Conservation (phyloP, 2,329 filamentous ascomycete species). For the Capronia americana region DNA sequence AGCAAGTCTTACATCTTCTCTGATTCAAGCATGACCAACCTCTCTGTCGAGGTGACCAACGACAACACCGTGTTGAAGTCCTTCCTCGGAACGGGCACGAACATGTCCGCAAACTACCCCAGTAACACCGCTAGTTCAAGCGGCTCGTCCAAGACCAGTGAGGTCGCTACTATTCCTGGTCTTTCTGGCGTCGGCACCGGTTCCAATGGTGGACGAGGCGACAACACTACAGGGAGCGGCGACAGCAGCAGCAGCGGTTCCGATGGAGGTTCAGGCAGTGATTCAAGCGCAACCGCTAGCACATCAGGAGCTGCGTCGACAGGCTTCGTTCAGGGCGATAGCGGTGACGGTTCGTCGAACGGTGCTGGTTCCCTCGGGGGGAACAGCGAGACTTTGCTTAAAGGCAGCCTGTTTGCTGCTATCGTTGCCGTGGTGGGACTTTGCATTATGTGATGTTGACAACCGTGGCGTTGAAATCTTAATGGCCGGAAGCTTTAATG, state of each 20-base stretch:
- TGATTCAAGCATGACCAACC: slow-evolving; percentile 69
- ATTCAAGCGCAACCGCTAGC: slow-evolving; percentile 25
- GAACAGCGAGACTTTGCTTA: slow-evolving; percentile 49
- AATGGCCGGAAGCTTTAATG: neutral
- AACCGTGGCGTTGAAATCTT: slow-evolving; percentile 1
- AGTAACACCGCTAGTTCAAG: slow-evolving; percentile 44
- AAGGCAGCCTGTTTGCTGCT: slow-evolving; percentile 55
- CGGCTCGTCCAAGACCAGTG: slow-evolving; percentile 44
- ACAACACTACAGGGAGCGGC: slow-evolving; percentile 41
- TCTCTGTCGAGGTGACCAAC: slow-evolving; percentile 76
- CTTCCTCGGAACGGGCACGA: slow-evolving; percentile 77
- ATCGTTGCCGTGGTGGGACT: slow-evolving; percentile 55
- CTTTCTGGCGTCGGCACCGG: slow-evolving; percentile 59
- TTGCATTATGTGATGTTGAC: slow-evolving; percentile 48
- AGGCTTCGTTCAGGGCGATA: slow-evolving; percentile 40
- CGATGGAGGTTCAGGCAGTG: slow-evolving; percentile 3
- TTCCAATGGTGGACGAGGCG: slow-evolving; percentile 39
- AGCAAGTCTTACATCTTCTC: slow-evolving; percentile 77
- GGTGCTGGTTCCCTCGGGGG: slow-evolving; percentile 31
- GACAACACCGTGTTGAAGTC: slow-evolving; percentile 78
- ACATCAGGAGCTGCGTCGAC: slow-evolving; percentile 36
- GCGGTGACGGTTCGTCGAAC: slow-evolving; percentile 24
- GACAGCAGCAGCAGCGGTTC: neutral
- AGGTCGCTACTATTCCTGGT: slow-evolving; percentile 55
- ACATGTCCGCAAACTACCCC: slow-evolving; percentile 63